Evolutionary conservation across 2,329 filamentous ascomycete species (phyloP).

Genomic region (Scedosporium apiospermum): DNA sequence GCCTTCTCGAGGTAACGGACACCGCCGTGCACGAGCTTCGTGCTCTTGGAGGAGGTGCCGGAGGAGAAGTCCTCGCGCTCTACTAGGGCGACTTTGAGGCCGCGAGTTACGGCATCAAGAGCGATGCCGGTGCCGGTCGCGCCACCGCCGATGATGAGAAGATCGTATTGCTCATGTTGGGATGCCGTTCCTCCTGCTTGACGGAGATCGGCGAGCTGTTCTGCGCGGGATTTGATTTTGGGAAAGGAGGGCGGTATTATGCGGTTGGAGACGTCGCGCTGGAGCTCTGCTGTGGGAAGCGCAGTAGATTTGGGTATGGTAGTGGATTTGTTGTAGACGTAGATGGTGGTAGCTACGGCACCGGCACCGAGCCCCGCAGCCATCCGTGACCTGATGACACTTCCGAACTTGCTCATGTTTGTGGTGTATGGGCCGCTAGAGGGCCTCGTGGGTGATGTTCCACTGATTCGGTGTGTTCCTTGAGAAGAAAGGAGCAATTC

Average conservation of each 20-base stretch:
- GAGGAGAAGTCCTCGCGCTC: constrained; percentile 77
- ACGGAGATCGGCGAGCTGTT: constrained; percentile 31
- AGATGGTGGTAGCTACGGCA: constrained; percentile 48
- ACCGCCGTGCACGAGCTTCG: constrained; percentile 77
- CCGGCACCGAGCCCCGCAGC: constrained; percentile 33
- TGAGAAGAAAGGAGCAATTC: background rate
- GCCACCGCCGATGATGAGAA: constrained; percentile 70
- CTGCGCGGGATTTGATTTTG: constrained; percentile 21
- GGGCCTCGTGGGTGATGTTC: too few species aligned
- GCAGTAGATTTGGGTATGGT: constrained; percentile 39
- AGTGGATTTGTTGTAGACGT: constrained; percentile 54
- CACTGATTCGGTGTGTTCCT: background rate
- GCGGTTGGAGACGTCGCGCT: constrained; percentile 24
- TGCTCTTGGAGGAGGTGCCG: constrained; percentile 79
- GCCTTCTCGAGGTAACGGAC: constrained; percentile 82
- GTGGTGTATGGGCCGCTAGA: background rate
- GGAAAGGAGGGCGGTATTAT: constrained; percentile 29
- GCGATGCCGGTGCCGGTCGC: constrained; percentile 75
- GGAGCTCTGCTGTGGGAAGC: constrained; percentile 20
- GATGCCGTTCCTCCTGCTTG: constrained; percentile 18
- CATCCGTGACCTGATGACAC: constrained; percentile 30
- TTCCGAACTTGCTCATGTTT: constrained; percentile 30
- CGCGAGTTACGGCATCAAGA: constrained; percentile 69
- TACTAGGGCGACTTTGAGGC: constrained; percentile 69
- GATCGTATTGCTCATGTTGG: constrained; percentile 55